These are phyloP conservation scores for Arthrobotrys entomopaga DNA, from an alignment of 2,329 filamentous ascomycete genomes.

Conservation along the genomic window DNA sequence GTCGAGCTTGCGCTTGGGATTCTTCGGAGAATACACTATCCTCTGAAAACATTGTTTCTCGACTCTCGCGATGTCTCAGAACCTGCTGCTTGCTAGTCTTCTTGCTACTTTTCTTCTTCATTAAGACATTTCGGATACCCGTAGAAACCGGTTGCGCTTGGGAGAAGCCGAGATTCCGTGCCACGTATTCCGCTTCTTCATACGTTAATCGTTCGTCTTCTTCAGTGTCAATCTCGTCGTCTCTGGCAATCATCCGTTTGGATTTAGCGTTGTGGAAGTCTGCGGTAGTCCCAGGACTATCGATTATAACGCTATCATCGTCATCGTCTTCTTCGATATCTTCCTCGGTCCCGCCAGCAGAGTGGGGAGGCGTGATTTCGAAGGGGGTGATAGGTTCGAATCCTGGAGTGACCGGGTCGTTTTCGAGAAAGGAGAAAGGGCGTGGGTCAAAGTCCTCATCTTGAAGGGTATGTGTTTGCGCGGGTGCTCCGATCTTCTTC, in stretches of 20 bases:
- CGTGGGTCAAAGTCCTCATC: constrained; percentile 48
- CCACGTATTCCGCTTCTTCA: constrained; percentile 53
- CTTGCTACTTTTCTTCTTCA: constrained; percentile 29
- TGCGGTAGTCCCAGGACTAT: constrained; percentile 49
- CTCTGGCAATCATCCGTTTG: constrained; percentile 22
- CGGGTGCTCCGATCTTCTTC: constrained; percentile 25
- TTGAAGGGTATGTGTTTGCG: constrained; percentile 46
- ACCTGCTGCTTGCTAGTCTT: constrained; percentile 35
- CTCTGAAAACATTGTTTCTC: constrained; percentile 53
- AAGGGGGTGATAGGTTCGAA: constrained; percentile 55
- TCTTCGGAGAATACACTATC: constrained; percentile 50
- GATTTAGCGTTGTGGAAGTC: constrained; percentile 48
- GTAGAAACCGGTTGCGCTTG: constrained; percentile 35
- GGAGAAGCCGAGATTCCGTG: constrained; percentile 51
- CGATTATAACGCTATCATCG: constrained; percentile 53
- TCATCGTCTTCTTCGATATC: constrained; percentile 44
- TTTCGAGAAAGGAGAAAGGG: constrained; percentile 54
- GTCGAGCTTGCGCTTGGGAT: constrained; percentile 33
- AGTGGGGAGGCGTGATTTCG: constrained; percentile 55
- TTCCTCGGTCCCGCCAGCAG: constrained; percentile 42
- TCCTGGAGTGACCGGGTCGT: constrained; percentile 52
- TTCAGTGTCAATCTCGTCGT: constrained; percentile 30
- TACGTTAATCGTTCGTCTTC: constrained; percentile 42
- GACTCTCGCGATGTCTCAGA: constrained; percentile 39
- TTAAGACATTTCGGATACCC: constrained; percentile 24